These are phyloP conservation scores for Penicillium hesseltinei DNA, from an alignment of 2,329 filamentous ascomycete species.

Conservation along the genomic window DNA sequence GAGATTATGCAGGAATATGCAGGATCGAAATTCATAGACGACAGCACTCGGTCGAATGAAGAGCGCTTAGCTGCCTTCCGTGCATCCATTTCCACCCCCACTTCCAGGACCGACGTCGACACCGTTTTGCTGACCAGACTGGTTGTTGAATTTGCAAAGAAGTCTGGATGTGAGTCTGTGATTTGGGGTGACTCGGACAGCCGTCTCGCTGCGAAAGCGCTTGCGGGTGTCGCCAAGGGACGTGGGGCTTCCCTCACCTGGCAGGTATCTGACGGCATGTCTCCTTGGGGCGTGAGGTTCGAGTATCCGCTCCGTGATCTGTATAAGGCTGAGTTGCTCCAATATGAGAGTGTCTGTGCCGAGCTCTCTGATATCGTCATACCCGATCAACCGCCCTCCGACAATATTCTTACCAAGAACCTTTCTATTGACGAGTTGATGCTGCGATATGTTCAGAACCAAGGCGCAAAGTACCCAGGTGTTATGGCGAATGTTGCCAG, in stretches of 20 bases:
- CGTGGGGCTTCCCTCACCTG: constrained; percentile 80
- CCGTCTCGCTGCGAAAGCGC: constrained; percentile 76
- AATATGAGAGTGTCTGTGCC: constrained; percentile 59
- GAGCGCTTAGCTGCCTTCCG: constrained; percentile 58
- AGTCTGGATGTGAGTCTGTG: constrained; percentile 64
- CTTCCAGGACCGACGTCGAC: constrained; percentile 71
- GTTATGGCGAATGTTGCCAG: constrained; percentile 95
- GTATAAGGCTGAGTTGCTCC: constrained; percentile 73
- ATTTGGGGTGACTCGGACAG: constrained; percentile 86
- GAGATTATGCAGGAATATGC: constrained; percentile 35
- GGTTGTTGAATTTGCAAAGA: constrained; percentile 63
- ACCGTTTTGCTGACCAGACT: constrained; percentile 70
- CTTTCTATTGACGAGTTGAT: constrained; percentile 90
- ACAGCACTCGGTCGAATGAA: constrained; percentile 33
- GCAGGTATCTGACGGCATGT: constrained; percentile 73
- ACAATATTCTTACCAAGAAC: constrained; percentile 48
- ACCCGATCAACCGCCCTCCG: constrained; percentile 38
- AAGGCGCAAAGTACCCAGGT: constrained; percentile 81
- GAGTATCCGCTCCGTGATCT: constrained; percentile 84
- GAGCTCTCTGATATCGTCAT: constrained; percentile 52
- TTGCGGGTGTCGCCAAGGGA: constrained; percentile 87
- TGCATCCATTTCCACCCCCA: constrained; percentile 65
- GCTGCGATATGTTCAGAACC: constrained; percentile 79
- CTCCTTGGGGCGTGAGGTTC: constrained; percentile 58
- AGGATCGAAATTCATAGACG: constrained; percentile 26